Conservation (phyloP, 1,284 basidiomycete genomes). For the Mycena citricolor region DNA sequence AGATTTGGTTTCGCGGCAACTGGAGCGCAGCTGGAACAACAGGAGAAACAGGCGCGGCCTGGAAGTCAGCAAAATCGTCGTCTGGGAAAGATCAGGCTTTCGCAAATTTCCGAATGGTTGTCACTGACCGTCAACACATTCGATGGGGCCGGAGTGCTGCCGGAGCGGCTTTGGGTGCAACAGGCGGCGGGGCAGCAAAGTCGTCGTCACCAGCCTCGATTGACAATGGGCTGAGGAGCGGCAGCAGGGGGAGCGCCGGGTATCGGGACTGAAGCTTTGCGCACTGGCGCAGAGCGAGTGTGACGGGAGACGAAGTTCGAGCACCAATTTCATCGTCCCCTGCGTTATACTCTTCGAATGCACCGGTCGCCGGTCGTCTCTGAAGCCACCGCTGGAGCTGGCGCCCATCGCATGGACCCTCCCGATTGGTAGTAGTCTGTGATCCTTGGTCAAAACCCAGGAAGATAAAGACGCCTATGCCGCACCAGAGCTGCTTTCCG, state of each 20-base stretch:
- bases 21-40: slow-evolving; percentile 29
- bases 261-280: slow-evolving; percentile 28
- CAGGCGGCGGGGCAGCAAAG: slow-evolving; percentile 26
- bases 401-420: too few relatives aligned
- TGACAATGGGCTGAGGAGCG: slow-evolving; percentile 53
- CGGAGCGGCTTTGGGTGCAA: slow-evolving; percentile 26
- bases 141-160: too few relatives aligned
- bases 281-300: slow-evolving; percentile 26
- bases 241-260: slow-evolving; percentile 42
- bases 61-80: slow-evolving; percentile 92
- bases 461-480: too few relatives aligned
- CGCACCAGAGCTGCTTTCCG: too few relatives aligned
- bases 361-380: slow-evolving; percentile 50
- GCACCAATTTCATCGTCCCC: too few relatives aligned
- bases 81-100: slow-evolving; percentile 42
- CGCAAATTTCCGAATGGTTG: too few relatives aligned
- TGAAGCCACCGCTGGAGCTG: too few relatives aligned
- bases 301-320: slow-evolving; percentile 27
- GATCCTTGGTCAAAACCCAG: too few relatives aligned
- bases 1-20: too few relatives aligned
- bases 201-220: slow-evolving; percentile 95
- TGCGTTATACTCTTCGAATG: slow-evolving; percentile 95
- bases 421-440: slow-evolving; percentile 20
- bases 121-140: too few relatives aligned
- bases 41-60: slow-evolving; percentile 67